Evolutionary conservation across 768 basidiomycete species (phyloP).

Genomic region (Suillus ampliporus): DNA sequence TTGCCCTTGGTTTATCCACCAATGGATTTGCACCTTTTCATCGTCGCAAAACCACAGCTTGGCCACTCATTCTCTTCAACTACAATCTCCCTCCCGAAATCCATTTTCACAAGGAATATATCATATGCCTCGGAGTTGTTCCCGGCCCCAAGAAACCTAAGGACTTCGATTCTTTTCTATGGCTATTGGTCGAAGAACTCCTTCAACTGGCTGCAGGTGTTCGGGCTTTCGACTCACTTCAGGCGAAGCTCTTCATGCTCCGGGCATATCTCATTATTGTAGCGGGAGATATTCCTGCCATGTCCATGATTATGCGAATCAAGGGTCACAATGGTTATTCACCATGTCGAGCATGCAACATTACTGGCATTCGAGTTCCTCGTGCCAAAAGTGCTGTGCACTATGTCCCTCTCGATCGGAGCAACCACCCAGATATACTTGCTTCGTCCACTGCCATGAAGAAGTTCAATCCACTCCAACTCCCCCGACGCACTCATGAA

Average conservation of each 20-base stretch:
- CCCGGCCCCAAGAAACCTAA: slow-evolving; percentile 42
- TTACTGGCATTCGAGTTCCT: slow-evolving; percentile 27
- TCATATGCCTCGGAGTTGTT: slow-evolving; percentile 38
- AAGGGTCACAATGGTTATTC: slow-evolving; percentile 42
- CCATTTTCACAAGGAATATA: slow-evolving; percentile 29
- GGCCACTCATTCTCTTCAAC: slow-evolving; percentile 49
- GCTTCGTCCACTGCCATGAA: neutral
- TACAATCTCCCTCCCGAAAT: slow-evolving; percentile 49
- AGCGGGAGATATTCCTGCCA: slow-evolving; percentile 41
- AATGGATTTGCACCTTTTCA: slow-evolving; percentile 51
- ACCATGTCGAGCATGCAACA: slow-evolving; percentile 42
- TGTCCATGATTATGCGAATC: slow-evolving; percentile 34
- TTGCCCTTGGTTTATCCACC: slow-evolving; percentile 48
- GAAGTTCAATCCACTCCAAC: slow-evolving; percentile 20
- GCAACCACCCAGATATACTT: slow-evolving; percentile 39
- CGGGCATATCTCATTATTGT: slow-evolving; percentile 28
- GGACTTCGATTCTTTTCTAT: slow-evolving; percentile 39
- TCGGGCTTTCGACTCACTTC: slow-evolving; percentile 12
- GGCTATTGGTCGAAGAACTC: slow-evolving; percentile 27
- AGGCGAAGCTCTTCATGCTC: slow-evolving; percentile 15
- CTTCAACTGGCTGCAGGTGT: slow-evolving; percentile 18
- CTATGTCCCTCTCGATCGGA: slow-evolving; percentile 15
- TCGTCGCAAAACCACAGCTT: slow-evolving; percentile 39
- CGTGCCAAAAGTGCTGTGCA: slow-evolving; percentile 18
- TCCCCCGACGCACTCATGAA: slow-evolving; percentile 28